Conservation (phyloP, 495 filamentous ascomycete species). For the Hamigera avellanea region DNA sequence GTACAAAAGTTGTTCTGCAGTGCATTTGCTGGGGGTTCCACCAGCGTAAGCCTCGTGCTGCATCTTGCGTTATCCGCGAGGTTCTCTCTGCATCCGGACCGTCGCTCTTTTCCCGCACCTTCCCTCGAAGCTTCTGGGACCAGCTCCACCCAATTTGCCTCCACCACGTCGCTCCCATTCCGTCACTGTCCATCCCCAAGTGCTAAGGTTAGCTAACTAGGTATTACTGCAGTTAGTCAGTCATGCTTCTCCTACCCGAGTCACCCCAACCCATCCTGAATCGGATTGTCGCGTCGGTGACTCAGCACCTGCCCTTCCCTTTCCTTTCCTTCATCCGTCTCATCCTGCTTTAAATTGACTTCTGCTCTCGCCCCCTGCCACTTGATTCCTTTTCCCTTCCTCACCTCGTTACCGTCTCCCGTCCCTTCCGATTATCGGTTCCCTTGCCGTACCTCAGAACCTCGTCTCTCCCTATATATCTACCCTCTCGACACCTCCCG, state of each 20-base stretch:
- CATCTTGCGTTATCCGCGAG: too few species aligned
- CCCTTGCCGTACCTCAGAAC: constrained; percentile 13
- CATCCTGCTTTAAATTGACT: constrained; percentile 1
- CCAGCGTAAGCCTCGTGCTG: too few species aligned
- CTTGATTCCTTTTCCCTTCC: constrained; percentile 5
- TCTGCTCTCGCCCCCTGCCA: constrained; percentile 1
- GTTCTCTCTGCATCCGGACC: too few species aligned
- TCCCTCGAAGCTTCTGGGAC: constrained; percentile 1
- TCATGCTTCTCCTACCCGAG: neutral
- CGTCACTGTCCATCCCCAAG: too few species aligned
- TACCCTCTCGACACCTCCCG: constrained; percentile 16
- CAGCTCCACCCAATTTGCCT: neutral
- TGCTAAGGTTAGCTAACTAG: neutral
- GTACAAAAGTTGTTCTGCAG: too few species aligned
- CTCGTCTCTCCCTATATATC: constrained; percentile 7
- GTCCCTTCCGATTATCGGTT: constrained; percentile 16
- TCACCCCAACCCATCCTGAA: neutral
- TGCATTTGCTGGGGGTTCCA: too few species aligned
- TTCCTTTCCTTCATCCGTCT: constrained; percentile 2
- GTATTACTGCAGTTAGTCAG: neutral
- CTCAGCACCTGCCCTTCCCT: neutral
- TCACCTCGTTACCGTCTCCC: constrained; percentile 13
- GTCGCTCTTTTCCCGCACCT: too few species aligned
- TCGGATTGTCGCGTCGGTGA: neutral
- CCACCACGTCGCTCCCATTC: neutral